Base-by-base conservation (phyloP, 2,329 filamentous ascomycete species). In the Sordariomycetes sp. region DNA sequence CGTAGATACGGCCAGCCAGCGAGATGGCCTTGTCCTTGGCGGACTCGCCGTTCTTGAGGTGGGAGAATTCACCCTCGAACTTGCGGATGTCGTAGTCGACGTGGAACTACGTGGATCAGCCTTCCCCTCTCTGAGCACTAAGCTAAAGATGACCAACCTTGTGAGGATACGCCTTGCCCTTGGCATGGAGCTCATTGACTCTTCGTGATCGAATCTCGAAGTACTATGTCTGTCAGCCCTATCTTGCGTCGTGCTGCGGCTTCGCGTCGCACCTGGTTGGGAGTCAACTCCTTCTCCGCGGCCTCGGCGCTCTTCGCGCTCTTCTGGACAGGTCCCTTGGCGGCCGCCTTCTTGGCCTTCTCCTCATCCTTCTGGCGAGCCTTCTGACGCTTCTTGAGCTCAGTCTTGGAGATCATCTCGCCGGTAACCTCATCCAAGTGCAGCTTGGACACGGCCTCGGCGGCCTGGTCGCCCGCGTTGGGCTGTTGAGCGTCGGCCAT, bases 371-470 rank as follows among this genome's bases (percentile, higher is more conserved):
- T 79, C 60, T 90, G 77, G 46, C 90, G 81, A 55, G 81, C 73
- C 85, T 98, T 98, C 68, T 88, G 77, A 52, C 90, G 80, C 69
- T 86, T 90, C 86, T 98, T 98, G 59, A 96, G 70, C 65, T 88
- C 82, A 12, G 79, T 76, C 78, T 88, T 88, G 66, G 83, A 88
- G 40, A 82, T 57, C 59, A 63, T 79, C 66, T 98, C 92, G 51
- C 92, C 92, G 11, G 92, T 96, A 43, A 88, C 86, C 53, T 93
- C 86, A 59, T 98, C 92, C 33, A 92, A 75, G 59, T 88, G 74
- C 47, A 94, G 72, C 64, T 90, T 86, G 52, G 73, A 73, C 45
- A 80, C 59, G 48, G 63, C 61, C 46, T 72, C 73, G 42, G 78
- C 55, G 49, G 63, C 60, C 44, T 35, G 36, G 18, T 73, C 70